phyloP scores from a whole-genome alignment of 1,284 basidiomycete genomes.

The Termitomyces sp. region DNA sequence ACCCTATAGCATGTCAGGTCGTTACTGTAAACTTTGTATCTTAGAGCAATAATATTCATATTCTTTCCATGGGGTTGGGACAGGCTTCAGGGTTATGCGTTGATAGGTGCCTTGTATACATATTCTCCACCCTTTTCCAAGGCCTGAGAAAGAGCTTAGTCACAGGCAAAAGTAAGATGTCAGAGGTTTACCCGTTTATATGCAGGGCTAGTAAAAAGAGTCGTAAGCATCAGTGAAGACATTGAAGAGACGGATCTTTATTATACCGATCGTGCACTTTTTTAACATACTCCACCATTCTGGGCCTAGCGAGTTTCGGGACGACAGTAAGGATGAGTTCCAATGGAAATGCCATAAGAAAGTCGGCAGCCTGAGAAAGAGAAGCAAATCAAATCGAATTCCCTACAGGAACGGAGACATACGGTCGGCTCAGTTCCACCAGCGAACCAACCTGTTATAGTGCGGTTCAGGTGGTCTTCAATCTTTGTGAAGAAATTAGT shows the following conservation, averaged over 20 bases:
- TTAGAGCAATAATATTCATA: neutral
- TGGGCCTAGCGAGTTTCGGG: constrained; percentile 4
- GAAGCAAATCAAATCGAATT: neutral
- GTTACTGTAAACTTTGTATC: neutral
- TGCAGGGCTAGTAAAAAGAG: constrained; percentile 24
- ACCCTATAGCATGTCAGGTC: neutral
- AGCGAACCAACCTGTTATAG: constrained; percentile 16
- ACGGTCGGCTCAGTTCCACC: constrained; percentile 15
- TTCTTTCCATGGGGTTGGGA: neutral
- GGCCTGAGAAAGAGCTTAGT: constrained; percentile 19
- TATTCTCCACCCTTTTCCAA: constrained; percentile 33
- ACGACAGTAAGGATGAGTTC: constrained; percentile 5
- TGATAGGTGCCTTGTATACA: constrained; percentile 7
- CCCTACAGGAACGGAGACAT: neutral
- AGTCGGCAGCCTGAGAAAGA: constrained; percentile 12
- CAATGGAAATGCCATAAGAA: constrained; percentile 14
- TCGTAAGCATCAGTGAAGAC: neutral
- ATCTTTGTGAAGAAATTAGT: constrained; percentile 19
- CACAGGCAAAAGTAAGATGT: neutral
- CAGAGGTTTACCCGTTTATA: constrained; percentile 23
- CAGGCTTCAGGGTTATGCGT: neutral
- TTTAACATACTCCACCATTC: constrained; percentile 12
- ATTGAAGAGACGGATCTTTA: neutral
- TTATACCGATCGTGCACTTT: constrained; percentile 11
- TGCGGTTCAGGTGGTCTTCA: constrained; percentile 30